Conservation (phyloP, 306 rosid species). For the Cucurbita pepo region DNA sequence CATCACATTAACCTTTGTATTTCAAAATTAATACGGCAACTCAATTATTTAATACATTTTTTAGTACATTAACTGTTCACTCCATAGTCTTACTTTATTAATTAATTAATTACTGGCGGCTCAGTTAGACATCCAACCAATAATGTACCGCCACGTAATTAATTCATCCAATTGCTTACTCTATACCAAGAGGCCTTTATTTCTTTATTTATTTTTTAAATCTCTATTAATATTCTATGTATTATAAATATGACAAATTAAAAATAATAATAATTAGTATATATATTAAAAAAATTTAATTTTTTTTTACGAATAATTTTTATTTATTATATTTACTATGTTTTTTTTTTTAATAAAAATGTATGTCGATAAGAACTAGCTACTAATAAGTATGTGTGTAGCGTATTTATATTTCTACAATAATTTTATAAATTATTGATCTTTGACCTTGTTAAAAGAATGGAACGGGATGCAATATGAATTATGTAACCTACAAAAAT, state of each 20-base stretch:
- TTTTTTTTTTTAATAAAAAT: neutral
- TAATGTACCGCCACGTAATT: neutral
- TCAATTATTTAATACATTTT: neutral
- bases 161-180: neutral
- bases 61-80: neutral
- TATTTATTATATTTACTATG: neutral
- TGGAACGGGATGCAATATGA: neutral
- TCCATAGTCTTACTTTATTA: neutral
- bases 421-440: neutral
- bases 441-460: neutral
- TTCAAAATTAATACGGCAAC: neutral
- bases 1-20: neutral
- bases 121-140: neutral
- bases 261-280: no score
- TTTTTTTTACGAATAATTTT: neutral
- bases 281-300: no score
- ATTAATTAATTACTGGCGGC: neutral
- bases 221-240: no score
- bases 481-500: neutral
- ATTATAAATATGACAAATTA: no score
- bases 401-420: neutral
- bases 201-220: neutral
- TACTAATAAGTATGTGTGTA: neutral
- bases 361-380: neutral
- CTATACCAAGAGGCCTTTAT: neutral